These are phyloP conservation scores for Arthrobotrys entomopaga DNA, from an alignment of 2,329 filamentous ascomycete species.

Conservation along the genomic window DNA sequence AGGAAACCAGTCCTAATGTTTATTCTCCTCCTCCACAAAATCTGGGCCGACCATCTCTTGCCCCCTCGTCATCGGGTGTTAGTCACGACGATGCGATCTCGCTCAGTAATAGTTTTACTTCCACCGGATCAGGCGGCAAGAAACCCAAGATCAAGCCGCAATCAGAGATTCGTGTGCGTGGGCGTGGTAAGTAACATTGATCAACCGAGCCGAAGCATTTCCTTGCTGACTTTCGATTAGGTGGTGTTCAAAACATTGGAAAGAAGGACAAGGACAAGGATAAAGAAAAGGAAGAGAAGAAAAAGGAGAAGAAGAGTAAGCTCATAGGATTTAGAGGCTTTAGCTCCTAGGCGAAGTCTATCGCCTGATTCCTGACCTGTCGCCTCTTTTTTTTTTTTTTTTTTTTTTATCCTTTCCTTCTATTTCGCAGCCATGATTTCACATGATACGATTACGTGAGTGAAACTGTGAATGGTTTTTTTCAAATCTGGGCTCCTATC, in stretches of 20 bases:
- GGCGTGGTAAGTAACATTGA: constrained; percentile 64
- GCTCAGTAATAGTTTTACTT: constrained; percentile 63
- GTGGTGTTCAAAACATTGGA: constrained; percentile 68
- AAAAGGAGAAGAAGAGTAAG: constrained; percentile 62
- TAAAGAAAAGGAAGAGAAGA: constrained; percentile 63
- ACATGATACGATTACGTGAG: constrained; percentile 1
- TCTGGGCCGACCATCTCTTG: constrained; percentile 41
- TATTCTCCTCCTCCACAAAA: constrained; percentile 43
- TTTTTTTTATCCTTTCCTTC: neutral
- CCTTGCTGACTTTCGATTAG: constrained; percentile 60
- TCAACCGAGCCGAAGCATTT: constrained; percentile 11
- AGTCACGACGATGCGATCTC: constrained; percentile 57
- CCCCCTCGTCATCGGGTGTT: constrained; percentile 42
- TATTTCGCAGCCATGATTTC: neutral
- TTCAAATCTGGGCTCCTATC: neutral
- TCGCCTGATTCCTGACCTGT: neutral
- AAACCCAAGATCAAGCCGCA: constrained; percentile 65
- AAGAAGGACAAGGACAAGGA: constrained; percentile 64
- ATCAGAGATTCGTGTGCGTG: constrained; percentile 67
- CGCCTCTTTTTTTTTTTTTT: constrained; percentile 2
- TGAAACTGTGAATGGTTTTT: neutral
- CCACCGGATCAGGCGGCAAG: constrained; percentile 61
- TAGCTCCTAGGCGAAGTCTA: constrained; percentile 44
- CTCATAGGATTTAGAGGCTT: constrained; percentile 53
- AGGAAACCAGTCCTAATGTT: constrained; percentile 44